Conservation (phyloP, 2,329 filamentous ascomycete species). For the Endoconidiophora laricicola region DNA sequence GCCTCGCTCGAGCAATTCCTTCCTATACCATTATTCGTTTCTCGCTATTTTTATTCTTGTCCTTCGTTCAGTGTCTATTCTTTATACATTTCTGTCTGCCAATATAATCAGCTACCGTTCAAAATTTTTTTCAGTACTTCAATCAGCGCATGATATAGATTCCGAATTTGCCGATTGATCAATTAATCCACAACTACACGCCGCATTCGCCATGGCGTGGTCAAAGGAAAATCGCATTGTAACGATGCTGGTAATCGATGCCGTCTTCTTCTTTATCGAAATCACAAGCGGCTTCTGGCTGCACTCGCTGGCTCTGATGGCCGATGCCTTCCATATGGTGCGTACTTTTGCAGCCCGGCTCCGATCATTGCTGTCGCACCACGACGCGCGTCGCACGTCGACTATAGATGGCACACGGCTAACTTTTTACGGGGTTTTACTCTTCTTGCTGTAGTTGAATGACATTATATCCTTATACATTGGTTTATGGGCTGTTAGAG, state of each 20-base stretch:
- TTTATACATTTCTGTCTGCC: no score
- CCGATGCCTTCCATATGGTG: slow-evolving; percentile 97
- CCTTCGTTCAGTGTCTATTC: no score
- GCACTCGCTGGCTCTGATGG: slow-evolving; percentile 81
- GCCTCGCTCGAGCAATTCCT: no score
- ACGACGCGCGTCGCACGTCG: background rate
- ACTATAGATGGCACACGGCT: background rate
- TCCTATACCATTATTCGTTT: no score
- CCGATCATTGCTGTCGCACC: background rate
- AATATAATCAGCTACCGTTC: no score
- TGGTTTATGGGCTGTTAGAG: slow-evolving; percentile 86
- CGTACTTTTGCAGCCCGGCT: slow-evolving; percentile 17
- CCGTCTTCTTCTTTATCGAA: slow-evolving; percentile 79
- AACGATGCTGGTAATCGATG: slow-evolving; percentile 82
- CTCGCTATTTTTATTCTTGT: no score
- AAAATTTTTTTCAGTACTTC: background rate
- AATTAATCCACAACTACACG: background rate
- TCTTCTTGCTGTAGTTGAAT: slow-evolving; percentile 50
- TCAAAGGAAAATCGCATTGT: slow-evolving; percentile 86
- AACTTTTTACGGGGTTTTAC: background rate
- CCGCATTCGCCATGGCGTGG: slow-evolving; percentile 47
- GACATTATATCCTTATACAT: slow-evolving; percentile 91
- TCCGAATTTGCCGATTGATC: background rate
- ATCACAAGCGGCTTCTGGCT: slow-evolving; percentile 72
- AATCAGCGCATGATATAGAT: background rate